Percentiles rank a stretch among this genome's conserved stretches.
These are phyloP conservation scores for Rubia occidens DNA, from an alignment of 305 asterid genomes.

Conservation along the genomic window DNA sequence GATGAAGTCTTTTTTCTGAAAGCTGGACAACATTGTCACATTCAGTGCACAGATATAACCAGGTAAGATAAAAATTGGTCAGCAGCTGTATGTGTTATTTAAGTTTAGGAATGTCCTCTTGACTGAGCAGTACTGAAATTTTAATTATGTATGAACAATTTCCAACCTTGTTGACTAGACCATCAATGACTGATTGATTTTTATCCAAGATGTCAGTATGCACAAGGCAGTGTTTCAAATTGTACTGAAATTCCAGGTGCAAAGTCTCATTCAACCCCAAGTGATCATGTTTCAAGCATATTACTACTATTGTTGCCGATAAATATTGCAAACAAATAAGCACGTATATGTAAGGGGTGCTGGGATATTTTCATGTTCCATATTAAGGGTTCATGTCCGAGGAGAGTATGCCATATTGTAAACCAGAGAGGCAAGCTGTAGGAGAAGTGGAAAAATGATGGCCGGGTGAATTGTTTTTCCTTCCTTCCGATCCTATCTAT, in stretches of 20 bases:
- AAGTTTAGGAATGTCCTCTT: not conserved
- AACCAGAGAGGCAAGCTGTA: not conserved
- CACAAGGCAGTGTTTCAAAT: not conserved
- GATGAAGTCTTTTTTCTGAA: slow-evolving; percentile 48
- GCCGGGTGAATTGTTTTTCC: slow-evolving; percentile 1
- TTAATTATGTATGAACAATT: not conserved
- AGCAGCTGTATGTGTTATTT: not conserved
- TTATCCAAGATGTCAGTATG: not conserved
- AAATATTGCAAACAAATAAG: not conserved
- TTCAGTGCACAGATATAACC: slow-evolving; percentile 75
- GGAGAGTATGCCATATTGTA: not conserved
- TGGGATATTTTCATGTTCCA: not conserved
- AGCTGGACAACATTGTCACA: slow-evolving; percentile 70
- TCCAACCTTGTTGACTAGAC: not conserved
- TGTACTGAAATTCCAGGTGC: not conserved
- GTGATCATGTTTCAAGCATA: not conserved
- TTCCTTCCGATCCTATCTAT: not conserved
- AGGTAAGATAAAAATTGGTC: slow-evolving; percentile 39
- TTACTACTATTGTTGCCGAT: not conserved
- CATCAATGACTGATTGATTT: slow-evolving; percentile 1
- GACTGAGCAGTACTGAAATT: not conserved
- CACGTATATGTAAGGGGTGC: not conserved
- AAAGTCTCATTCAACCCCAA: not conserved
- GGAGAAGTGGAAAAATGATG: not conserved
- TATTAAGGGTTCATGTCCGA: not conserved